A percentile compares a stretch with the other conserved stretches of the same genome.
These are phyloP conservation scores for Synchytrium microbalum DNA, from an alignment of 371 early-diverging fungal genomes.

Conservation along the genomic window DNA sequence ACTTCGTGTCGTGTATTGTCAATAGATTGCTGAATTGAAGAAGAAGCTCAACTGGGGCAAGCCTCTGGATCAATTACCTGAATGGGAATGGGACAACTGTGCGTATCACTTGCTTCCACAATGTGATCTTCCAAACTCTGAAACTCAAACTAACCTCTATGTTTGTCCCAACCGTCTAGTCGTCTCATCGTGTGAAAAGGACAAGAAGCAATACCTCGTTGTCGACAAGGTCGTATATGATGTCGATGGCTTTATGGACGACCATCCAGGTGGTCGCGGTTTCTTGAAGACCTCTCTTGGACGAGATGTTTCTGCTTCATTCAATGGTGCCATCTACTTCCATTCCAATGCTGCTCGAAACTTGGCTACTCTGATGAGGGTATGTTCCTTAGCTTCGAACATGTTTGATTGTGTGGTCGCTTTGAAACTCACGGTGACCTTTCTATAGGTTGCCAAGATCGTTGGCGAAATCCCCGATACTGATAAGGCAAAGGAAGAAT, in stretches of 20 bases:
- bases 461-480: constrained; percentile 19
- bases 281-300: constrained; percentile 68
- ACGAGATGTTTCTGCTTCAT: constrained; percentile 73
- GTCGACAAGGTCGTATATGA: constrained; percentile 87
- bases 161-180: constrained; percentile 25
- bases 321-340: constrained; percentile 85
- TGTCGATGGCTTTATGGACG: constrained; percentile 73
- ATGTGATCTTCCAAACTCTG: no score
- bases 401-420: no score
- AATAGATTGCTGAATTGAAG: no score
- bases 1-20: no score
- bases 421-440: no score
- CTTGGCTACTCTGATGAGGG: constrained; percentile 27
- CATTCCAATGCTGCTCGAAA: constrained; percentile 42
- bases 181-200: constrained; percentile 39
- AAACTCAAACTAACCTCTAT: constrained; percentile 5
- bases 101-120: no score
- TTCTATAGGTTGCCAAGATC: constrained; percentile 27
- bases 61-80: no score
- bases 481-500: constrained; percentile 21
- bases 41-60: constrained; percentile 69
- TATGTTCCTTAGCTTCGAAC: no score
- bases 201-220: constrained; percentile 69
- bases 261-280: constrained; percentile 80
- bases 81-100: no score